Base-by-base conservation (phyloP, 2,329 filamentous ascomycete species). In the Exophiala mesophila region DNA sequence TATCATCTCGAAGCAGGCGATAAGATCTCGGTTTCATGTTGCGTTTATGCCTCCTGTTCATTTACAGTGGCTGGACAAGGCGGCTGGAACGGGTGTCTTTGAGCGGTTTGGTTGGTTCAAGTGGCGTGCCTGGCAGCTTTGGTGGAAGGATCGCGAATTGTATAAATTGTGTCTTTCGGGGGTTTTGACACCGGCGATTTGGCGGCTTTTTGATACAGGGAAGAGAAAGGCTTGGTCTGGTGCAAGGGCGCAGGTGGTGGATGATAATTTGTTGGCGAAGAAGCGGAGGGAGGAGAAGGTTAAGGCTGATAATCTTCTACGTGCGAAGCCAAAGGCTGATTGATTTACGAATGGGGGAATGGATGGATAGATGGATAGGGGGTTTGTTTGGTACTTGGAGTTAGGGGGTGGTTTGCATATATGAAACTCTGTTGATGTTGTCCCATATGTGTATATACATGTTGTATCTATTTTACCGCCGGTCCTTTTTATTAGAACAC, bases 401-500 rank as follows among this genome's bases (percentile, higher is more conserved):
- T n/a, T n/a, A n/a, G n/a, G n/a, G n/a, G n/a, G n/a, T n/a, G n/a
- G n/a, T n/a, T n/a, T n/a, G n/a, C n/a, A n/a, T n/a, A n/a, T n/a
- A n/a, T n/a, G n/a, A n/a, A n/a, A n/a, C n/a, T n/a, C n/a, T n/a
- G n/a, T n/a, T n/a, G n/a, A n/a, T n/a, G n/a, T n/a, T n/a, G n/a
- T n/a, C n/a, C n/a, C n/a, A n/a, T n/a, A n/a, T n/a, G n/a, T n/a
- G n/a, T n/a, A n/a, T n/a, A n/a, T n/a, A n/a, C n/a, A n/a, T n/a
- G n/a, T n/a, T n/a, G n/a, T n/a, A n/a, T n/a, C n/a, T n/a, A n/a
- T n/a, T n/a, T n/a, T n/a, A n/a, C n/a, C n/a, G n/a, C n/a, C n/a
- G n/a, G n/a, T n/a, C n/a, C n/a, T n/a, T n/a, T n/a, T n/a, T n/a
- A 75, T 60, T 52, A 70, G 49, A 71, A 69, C 44, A 72, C 52